Conservation (phyloP, 1,284 basidiomycete species). For the Papiliotrema fonsecae region DNA sequence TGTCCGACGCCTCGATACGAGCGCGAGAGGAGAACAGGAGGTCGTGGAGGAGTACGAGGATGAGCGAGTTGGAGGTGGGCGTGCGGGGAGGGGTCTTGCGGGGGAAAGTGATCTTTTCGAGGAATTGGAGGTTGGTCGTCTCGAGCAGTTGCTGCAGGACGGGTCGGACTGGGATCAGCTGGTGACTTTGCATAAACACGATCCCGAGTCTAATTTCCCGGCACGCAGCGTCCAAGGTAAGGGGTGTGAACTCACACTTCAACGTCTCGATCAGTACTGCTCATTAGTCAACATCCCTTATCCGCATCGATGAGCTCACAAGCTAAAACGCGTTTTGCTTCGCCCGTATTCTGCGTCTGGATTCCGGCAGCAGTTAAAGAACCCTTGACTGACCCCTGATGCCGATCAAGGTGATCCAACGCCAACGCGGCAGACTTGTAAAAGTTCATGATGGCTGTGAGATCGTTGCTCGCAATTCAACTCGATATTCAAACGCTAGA, state of each 20-base stretch:
- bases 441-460: slow-evolving; percentile 69
- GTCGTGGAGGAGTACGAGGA: slow-evolving; percentile 81
- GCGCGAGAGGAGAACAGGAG: slow-evolving; percentile 66
- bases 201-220: slow-evolving; percentile 8
- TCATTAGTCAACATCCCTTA: slow-evolving; percentile 42
- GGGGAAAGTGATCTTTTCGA: slow-evolving; percentile 69
- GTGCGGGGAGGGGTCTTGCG: slow-evolving; percentile 22
- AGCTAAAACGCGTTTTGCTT: slow-evolving; percentile 60
- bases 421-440: slow-evolving; percentile 80
- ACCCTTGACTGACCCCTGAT: slow-evolving; percentile 69
- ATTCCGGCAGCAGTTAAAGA: slow-evolving; percentile 38
- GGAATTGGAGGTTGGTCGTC: slow-evolving; percentile 64
- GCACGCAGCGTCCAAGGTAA: slow-evolving; percentile 49
- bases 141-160: slow-evolving; percentile 54
- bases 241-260: slow-evolving; percentile 61
- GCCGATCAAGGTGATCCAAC: slow-evolving; percentile 76
- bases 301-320: slow-evolving; percentile 27
- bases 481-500: no score
- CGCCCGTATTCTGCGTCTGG: slow-evolving; percentile 62
- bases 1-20: slow-evolving; percentile 72
- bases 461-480: background rate
- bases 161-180: slow-evolving; percentile 46
- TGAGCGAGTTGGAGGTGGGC: slow-evolving; percentile 59
- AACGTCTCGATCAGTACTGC: slow-evolving; percentile 83
- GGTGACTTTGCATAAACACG: slow-evolving; percentile 1